Evolutionary conservation across 139 green algal genomes (phyloP), one percentile per base, ranked within the genome.

Genomic region (Chlamydomonas sphaeroides): DNA sequence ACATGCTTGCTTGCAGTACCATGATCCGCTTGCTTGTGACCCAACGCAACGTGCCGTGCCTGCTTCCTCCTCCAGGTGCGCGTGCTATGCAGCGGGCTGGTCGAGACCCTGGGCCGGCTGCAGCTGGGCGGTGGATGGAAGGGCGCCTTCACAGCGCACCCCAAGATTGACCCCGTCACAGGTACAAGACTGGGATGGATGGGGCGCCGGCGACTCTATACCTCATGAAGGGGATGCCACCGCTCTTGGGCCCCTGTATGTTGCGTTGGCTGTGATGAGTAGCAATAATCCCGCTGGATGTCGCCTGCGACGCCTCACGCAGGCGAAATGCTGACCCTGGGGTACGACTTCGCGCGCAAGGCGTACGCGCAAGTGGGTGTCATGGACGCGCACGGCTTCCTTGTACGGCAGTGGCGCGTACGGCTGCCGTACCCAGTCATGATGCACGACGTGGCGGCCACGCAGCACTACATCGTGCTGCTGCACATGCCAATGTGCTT

Each of bases 381-480:
- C 30, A 59, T 93, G 36, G 80, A 89, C 70, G 48, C 66, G 5
- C 30, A 85, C 23, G 91, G 89, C 28, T 49, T 67, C 5, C 65
- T 91, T 45, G 41, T 35, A 36, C 30, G 33, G 30, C 78, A 87
- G 36, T 69, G 78, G 41, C 48, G 65, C 0, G 73, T 93, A 8
- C 42, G 88, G 53, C 39, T 90, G 32, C 65, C 59, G 20, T 68
- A 81, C 35, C 78, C 84, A 17, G 68, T 90, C 45, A 94, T 96
- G 95, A 95, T 96, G 92, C 94, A 98, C 71, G 94, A 98, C 85
- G 93, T 94, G 74, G 93, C 84, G 0, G 88, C 95, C 49, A 97
- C 93, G 1, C 18, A 93, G 74, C 85, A 88, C 70, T 91, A 95
- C 71, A 68, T 86, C 8, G 79, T 98, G 32, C 85, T 98, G 28